Evolutionary conservation across 139 green algal genomes (phyloP), one percentile per base, ranked within the genome.

Genomic region (Chlorella sp.): DNA sequence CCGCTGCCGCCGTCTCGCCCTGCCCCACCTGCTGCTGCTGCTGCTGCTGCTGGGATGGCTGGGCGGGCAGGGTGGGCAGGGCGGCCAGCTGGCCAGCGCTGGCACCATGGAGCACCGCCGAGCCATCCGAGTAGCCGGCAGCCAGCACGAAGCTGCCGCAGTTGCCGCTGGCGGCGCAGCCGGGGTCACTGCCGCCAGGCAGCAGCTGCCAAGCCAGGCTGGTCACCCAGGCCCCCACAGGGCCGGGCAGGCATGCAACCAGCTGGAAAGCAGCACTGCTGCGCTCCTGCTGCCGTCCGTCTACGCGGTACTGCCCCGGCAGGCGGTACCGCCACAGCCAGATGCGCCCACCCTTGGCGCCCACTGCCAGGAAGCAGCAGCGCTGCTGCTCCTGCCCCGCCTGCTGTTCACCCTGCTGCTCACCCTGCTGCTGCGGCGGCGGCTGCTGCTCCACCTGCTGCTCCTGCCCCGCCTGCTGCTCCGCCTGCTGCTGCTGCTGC

Each of bases 301-400:
- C 22, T 24, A 39, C 48, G 69, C 61, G 15, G 40, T 57, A 71
- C n/a, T 18, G 40, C 32, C 34, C 37, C 48, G 89, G 90, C 36
- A 92, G 71, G 21, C 19, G 24, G 71, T 86, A 90, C 26, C 87
- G 71, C 93, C 93, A 95, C 42, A 95, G 68, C 92, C 92, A 94
- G 28, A 95, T 83, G 37, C 89, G 71, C 14, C 93, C 92, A 22
- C 86, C 79, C 78, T 94, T 92, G 78, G 83, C 90, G 16, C 90
- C 92, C 34, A 93, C 73, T 12, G 87, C 88, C 36, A 91, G 64
- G 48, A 91, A 68, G 83, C 86, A 90, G 85, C 86, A 92, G 37
- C 66, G 68, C 24, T 40, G 86, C 53, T 22, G 84, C 39, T 40
- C 37, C 28, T 75, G 32, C 73, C 48, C 60, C 22, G 5, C 30